Evolutionary conservation across 805 yeast genomes (phyloP).

Genomic region (Pichia cephalocereana): DNA sequence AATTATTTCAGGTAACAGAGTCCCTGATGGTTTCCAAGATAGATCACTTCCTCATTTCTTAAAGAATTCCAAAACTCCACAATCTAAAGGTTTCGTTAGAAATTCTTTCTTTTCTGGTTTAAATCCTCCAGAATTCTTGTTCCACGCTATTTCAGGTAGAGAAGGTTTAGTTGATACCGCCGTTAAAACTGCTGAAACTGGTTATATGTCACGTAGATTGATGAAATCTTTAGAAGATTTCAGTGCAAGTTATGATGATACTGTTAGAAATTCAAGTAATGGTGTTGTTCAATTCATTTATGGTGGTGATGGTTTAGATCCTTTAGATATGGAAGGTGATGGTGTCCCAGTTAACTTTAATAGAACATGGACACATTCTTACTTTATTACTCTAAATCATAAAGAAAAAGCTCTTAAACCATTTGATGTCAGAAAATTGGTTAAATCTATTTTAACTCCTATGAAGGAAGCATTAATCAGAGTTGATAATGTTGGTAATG

Average conservation of each 20-base stretch:
- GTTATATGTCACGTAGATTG: constrained; percentile 90
- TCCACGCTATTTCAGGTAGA: constrained; percentile 99
- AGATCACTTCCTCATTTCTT: constrained; percentile 95
- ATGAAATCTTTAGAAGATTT: constrained; percentile 97
- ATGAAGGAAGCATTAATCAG: constrained; percentile 52
- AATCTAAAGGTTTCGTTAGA: constrained; percentile 94
- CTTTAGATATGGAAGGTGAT: constrained; percentile 98
- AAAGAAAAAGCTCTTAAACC: constrained; percentile 56
- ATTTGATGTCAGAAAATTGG: constrained; percentile 49
- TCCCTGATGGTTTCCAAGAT: constrained; percentile 99
- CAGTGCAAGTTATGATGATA: constrained; percentile 85
- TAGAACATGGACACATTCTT: constrained; percentile 92
- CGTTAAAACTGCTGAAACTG: constrained; percentile 87
- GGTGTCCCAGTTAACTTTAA: constrained; percentile 90
- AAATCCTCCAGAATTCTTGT: constrained; percentile 81
- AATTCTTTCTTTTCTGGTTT: constrained; percentile 92
- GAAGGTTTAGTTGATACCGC: constrained; percentile 99
- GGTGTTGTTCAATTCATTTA: constrained; percentile 96
- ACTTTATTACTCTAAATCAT: constrained; percentile 56
- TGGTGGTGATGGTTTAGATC: constrained; percentile 98
- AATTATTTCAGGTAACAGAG: constrained; percentile 97
- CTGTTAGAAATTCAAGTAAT: constrained; percentile 90
- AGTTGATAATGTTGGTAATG: constrained; percentile 62
- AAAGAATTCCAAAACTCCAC: constrained; percentile 94
- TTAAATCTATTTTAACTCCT: constrained; percentile 50